A percentile compares a stretch with the other conserved stretches of the same genome.
Evolutionary conservation across 2,329 filamentous ascomycete genomes (phyloP).

Genomic region (Xylariaceae sp.): DNA sequence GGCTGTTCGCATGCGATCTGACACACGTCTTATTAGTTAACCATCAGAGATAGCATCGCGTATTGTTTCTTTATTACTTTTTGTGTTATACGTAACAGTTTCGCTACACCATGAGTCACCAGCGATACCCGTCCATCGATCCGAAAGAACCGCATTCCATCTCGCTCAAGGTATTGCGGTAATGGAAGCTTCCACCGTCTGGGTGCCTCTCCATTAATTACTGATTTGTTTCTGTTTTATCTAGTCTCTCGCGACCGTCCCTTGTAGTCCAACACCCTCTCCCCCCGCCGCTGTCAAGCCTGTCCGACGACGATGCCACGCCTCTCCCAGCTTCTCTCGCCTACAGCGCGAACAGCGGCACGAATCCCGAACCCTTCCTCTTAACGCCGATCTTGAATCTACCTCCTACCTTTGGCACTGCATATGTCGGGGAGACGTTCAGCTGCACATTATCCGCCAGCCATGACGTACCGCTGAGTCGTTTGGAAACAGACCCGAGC

Average conservation of each 20-base stretch:
- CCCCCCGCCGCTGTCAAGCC: conserved; percentile 38
- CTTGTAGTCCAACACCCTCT: conserved; percentile 67
- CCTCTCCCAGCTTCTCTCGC: conserved; percentile 64
- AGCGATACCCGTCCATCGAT: conserved; percentile 53
- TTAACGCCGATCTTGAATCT: conserved; percentile 69
- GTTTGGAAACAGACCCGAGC: conserved; percentile 1
- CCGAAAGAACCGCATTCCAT: conserved; percentile 73
- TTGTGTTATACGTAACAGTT: neutral
- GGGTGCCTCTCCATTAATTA: neutral
- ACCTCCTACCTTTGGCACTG: conserved; percentile 85
- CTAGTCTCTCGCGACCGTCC: conserved; percentile 74
- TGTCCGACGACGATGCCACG: conserved; percentile 38
- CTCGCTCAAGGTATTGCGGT: conserved; percentile 71
- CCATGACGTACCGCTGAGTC: conserved; percentile 55
- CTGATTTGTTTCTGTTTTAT: neutral
- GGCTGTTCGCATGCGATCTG: conserved; percentile 4
- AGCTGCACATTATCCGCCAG: conserved; percentile 94
- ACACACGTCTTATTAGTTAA: neutral
- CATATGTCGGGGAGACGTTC: conserved; percentile 94
- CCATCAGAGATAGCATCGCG: neutral
- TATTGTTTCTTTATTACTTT: conserved; percentile 3
- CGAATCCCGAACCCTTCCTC: conserved; percentile 52
- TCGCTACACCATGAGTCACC: conserved; percentile 47
- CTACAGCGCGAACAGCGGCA: conserved; percentile 47
- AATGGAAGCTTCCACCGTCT: conserved; percentile 22